phyloP scores from a whole-genome alignment of 139 green algal species.

The Chlorella sorokiniana region DNA sequence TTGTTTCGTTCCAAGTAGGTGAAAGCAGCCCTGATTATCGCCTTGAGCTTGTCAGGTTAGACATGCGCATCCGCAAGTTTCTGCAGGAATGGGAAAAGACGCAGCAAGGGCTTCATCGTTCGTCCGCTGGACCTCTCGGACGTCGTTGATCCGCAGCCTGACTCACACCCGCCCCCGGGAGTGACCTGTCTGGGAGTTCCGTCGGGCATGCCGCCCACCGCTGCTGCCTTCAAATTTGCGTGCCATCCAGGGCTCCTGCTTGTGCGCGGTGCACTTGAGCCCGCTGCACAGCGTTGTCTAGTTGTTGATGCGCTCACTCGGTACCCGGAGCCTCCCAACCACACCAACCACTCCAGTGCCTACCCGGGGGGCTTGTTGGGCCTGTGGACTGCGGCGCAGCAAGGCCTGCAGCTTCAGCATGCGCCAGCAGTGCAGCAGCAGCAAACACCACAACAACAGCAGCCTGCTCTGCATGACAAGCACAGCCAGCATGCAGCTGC shows the following conservation, averaged over 20 bases:
- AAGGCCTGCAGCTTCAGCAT: conserved; percentile 33
- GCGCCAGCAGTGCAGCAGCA: neutral
- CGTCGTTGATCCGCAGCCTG: conserved; percentile 50
- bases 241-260: conserved; percentile 58
- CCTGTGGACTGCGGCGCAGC: conserved; percentile 61
- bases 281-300: conserved; percentile 43
- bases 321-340: conserved; percentile 59
- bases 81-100: conserved; percentile 46
- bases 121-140: conserved; percentile 52
- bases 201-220: conserved; percentile 6
- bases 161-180: neutral
- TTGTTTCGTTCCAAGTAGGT: neutral
- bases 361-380: conserved; percentile 33
- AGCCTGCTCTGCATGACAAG: too few relatives aligned
- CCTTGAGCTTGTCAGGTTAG: too few relatives aligned
- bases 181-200: neutral
- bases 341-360: conserved; percentile 61
- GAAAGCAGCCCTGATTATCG: too few relatives aligned
- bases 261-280: conserved; percentile 49
- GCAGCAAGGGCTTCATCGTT: conserved; percentile 24
- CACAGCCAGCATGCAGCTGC: conserved; percentile 49
- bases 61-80: neutral
- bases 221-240: conserved; percentile 22
- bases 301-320: conserved; percentile 36
- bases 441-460: conserved; percentile 7